Evolutionary conservation across 495 filamentous ascomycete species (phyloP).

Genomic region (Astrocystis sublimbata): DNA sequence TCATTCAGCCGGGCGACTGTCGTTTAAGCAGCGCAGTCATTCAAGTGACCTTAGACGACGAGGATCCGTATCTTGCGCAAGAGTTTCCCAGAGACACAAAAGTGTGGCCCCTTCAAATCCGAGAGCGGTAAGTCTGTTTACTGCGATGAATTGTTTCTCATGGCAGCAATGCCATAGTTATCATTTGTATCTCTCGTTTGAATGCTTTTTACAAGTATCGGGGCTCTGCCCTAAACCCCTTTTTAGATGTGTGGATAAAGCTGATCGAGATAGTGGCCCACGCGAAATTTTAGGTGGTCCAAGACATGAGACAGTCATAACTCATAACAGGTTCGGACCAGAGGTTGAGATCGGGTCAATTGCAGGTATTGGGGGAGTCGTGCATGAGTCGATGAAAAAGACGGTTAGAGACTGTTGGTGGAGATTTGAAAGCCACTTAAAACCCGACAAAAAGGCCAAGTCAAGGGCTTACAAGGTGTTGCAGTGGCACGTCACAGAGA

Average conservation of each 20-base stretch:
- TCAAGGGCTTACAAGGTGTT: slow-evolving; percentile 3
- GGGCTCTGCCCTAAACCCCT: background rate
- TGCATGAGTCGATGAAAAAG: background rate
- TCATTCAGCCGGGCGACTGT: slow-evolving; percentile 29
- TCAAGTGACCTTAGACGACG: slow-evolving; percentile 28
- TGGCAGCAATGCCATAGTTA: background rate
- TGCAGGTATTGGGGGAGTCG: background rate
- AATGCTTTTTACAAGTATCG: background rate
- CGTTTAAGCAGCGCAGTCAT: slow-evolving; percentile 30
- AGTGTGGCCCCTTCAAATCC: background rate
- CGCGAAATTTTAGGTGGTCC: background rate
- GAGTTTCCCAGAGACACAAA: background rate
- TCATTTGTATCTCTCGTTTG: background rate
- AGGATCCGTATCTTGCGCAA: background rate
- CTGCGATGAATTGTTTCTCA: background rate
- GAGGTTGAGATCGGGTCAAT: background rate
- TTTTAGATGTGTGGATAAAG: too few species aligned
- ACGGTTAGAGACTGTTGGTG: background rate
- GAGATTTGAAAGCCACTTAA: background rate
- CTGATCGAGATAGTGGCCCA: background rate
- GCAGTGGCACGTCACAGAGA: slow-evolving; percentile 20
- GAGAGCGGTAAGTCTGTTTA: background rate
- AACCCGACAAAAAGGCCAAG: background rate
- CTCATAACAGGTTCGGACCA: background rate
- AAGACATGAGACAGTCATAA: background rate